Base-by-base conservation (phyloP, 495 filamentous ascomycete genomes). In the Aspergillus egyptiacus region DNA sequence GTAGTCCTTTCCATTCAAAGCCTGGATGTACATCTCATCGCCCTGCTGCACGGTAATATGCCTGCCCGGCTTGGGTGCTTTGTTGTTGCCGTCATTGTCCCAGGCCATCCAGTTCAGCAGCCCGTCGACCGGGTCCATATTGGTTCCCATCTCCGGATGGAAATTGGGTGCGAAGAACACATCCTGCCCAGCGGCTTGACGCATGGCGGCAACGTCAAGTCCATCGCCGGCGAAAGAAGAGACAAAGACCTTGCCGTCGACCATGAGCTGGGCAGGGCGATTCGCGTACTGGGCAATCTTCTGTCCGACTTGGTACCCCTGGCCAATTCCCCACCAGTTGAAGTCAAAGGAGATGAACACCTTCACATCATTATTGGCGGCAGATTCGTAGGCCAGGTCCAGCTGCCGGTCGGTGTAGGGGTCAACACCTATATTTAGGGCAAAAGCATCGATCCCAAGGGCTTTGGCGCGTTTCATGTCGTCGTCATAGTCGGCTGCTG, bases 271-370 rank as follows among this genome's bases (percentile, higher is more conserved):
- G 0, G 73, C 77, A 0, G 75, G 61, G 8, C 66, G 58, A 41
- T 57, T 60, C 2, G 62, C 71, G 51, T 76, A 82, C 36, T 74
- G 57, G 17, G 63, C 65, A 49, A 80, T 68, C 59, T 73, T 75
- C 28, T 60, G 59, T 3, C 75, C 77, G 19, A 80, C 69, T 25
- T 54, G 57, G 5, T 48, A 48, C 17, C 71, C 72, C 27, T 79
- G 60, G 5, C 55, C 51, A 11, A 58, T 60, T 10, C 58, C 49
- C 56, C 65, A 81, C 67, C 70, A 81, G 58, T 76, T 77, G 66
- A 79, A 80, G 57, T 83, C 79, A 54, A 82, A 83, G 3, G 77
- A 81, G 20, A 83, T 67, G 50, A 83, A 82, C 17, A 80, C 74
- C 42, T 81, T 80, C 75, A 81, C 78, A 37, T 59, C 72, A 53